Evolutionary conservation across 352 stramenopile species (phyloP).

Genomic region (Phytophthora megakarya): DNA sequence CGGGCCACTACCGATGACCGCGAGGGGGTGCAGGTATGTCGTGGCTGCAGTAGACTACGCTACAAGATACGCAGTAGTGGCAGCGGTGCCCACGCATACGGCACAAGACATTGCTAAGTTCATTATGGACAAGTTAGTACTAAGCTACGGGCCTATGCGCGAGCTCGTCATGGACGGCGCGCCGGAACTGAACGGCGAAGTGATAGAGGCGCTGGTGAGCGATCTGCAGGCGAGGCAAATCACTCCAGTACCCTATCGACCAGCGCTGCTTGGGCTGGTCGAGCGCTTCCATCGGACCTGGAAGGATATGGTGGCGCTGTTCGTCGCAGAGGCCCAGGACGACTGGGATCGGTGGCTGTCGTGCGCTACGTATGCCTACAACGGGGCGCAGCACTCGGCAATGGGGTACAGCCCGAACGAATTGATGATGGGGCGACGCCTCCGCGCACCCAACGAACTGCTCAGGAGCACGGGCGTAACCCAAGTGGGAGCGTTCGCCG

Average conservation of each 20-base stretch:
- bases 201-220: slow-evolving; percentile 3
- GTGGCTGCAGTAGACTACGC: slow-evolving; percentile 24
- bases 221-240: slow-evolving; percentile 17
- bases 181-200: slow-evolving; percentile 1
- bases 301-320: too few relatives aligned
- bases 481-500: background rate
- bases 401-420: slow-evolving; percentile 5
- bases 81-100: background rate
- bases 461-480: slow-evolving; percentile 2
- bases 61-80: slow-evolving; percentile 11
- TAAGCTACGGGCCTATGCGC: too few relatives aligned
- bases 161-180: slow-evolving; percentile 27
- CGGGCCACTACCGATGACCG: too few relatives aligned
- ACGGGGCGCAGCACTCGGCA: too few relatives aligned
- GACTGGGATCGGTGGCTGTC: too few relatives aligned
- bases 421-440: slow-evolving; percentile 10
- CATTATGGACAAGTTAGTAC: slow-evolving; percentile 8
- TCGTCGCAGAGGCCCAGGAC: too few relatives aligned
- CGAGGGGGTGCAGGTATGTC: slow-evolving; percentile 5
- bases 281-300: too few relatives aligned
- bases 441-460: slow-evolving; percentile 9
- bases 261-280: slow-evolving; percentile 16
- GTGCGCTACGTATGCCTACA: too few relatives aligned
- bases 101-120: slow-evolving; percentile 7
- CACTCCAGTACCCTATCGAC: slow-evolving; percentile 22